Evolutionary conservation across 2,329 filamentous ascomycete species (phyloP).

Genomic region (Diaporthe citrichinensis): DNA sequence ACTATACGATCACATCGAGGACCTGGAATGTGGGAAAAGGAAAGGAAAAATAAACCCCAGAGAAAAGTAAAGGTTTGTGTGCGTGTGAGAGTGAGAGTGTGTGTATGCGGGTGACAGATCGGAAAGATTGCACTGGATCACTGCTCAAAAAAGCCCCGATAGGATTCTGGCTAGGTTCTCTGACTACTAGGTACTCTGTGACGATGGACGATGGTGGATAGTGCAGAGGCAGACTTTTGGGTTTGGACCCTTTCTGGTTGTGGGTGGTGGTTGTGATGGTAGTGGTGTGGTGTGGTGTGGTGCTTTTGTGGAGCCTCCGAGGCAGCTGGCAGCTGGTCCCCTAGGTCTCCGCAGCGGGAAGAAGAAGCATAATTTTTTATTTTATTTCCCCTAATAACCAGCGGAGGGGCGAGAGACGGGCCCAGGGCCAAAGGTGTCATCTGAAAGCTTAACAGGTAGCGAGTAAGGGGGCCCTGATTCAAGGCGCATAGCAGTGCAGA

Average conservation of each 20-base stretch:
- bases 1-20: neutral
- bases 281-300: neutral
- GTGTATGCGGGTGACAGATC: slow-evolving; percentile 20
- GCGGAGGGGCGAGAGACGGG: neutral
- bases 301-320: slow-evolving; percentile 7
- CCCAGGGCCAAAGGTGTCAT: slow-evolving; percentile 22
- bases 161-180: slow-evolving; percentile 8
- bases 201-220: neutral
- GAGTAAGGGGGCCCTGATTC: slow-evolving; percentile 32
- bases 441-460: slow-evolving; percentile 33
- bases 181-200: neutral
- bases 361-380: slow-evolving; percentile 28
- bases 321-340: slow-evolving; percentile 14
- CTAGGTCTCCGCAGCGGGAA: slow-evolving; percentile 31
- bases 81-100: neutral
- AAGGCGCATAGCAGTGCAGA: neutral
- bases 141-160: slow-evolving; percentile 1
- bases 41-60: slow-evolving; percentile 14
- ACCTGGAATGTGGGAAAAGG: neutral
- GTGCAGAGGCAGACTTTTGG: slow-evolving; percentile 15
- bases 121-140: slow-evolving; percentile 7
- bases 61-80: slow-evolving; percentile 16
- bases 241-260: slow-evolving; percentile 1
- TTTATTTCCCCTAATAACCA: slow-evolving; percentile 18
- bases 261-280: neutral